Evolutionary conservation across 2,329 filamentous ascomycete genomes (phyloP), one percentile per base, ranked within the genome.

Genomic region (Colletotrichum neosansevieriae): DNA sequence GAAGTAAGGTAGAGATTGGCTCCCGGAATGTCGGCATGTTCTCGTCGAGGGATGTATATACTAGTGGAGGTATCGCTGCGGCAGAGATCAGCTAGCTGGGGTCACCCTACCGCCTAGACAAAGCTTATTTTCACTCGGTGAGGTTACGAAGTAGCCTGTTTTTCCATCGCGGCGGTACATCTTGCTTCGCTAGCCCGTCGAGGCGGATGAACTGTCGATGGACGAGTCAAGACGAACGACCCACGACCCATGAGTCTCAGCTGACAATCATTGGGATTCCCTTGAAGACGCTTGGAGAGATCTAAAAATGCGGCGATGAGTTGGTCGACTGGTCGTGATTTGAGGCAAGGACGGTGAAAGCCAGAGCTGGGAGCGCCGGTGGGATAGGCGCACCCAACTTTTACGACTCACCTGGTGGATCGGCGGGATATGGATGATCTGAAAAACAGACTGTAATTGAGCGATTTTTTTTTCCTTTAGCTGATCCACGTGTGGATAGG

Each of bases 101-200:
- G 38, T 36, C 53, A 58, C 63, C 53, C 60, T 64, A 40, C 51
- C 64, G 51, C 29, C 60, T 15, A 24, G 51, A 54, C 53, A 67
- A 64, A 67, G 65, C 65, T 67, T 67, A 53, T 67, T 53, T 51
- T 50, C 60, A 3, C 9, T 38, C 29, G 38, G 45, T 34, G 56
- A 24, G 40, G 29, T 58, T 15, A 19, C 6, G 32, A 40, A 13
- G 38, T 32, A 11, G 51, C 2, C n/a, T n/a, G 32, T 29, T 6
- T 38, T 54, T 24, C n/a, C 51, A 40, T 40, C 15, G n/a, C n/a
- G 19, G 32, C 13, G 54, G 45, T 50, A 29, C 32, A 58, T 11
- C 2, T 38, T 7, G n/a, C 3, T 32, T 42, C 42, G 45, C 56
- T n/a, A 36, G 54, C 44, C 36, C 24, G 21, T 38, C 15, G 24